Evolutionary conservation across 139 green algal species (phyloP), one percentile per base, ranked within the genome.

Genomic region (Chlamydomonas incerta): DNA sequence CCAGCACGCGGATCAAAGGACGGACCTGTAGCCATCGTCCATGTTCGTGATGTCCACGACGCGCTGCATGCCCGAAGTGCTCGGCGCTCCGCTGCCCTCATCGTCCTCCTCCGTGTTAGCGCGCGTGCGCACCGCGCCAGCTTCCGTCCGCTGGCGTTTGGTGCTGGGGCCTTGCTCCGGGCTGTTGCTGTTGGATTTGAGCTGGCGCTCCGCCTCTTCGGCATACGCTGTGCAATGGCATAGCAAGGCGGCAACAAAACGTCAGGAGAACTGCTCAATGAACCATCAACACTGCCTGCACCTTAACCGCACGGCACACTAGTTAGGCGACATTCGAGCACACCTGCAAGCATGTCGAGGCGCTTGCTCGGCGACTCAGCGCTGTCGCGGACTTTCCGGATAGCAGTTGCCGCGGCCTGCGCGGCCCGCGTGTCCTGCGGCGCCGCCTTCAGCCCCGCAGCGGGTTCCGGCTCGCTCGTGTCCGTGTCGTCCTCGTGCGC

Each of bases 311-410:
- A n/a, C n/a, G n/a, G n/a, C n/a, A n/a, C n/a, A n/a, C n/a, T n/a
- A n/a, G 31, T 41, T 21, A 33, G 20, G 3, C 21, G 15, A 24
- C 26, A 17, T 17, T 69, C 18, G 2, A 62, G n/a, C 66, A 8
- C 34, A 90, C 87, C 88, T 37, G 88, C 88, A 20, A 91, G 67
- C 14, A 82, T 31, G 68, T 91, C 88, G 37, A 91, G 63, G 34
- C 88, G 79, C 37, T 91, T 91, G 88, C 88, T 91, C 0, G 88
- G 88, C n/a, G 88, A 91, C 20, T 91, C 87, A 46, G 71, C 70
- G 58, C 2, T 52, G 18, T 81, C 69, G 3, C 70, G 58, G 46
- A 72, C 1, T 34, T 50, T 87, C 21, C 62, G 57, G 37, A 65
- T 31, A 0, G 71, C 81, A 28, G n/a, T 74, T 2, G 70, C 70